A percentile compares a stretch with the other conserved stretches of the same genome.
Evolutionary conservation across 352 stramenopile species (phyloP).

Genomic region (Globisporangium nagaii): DNA sequence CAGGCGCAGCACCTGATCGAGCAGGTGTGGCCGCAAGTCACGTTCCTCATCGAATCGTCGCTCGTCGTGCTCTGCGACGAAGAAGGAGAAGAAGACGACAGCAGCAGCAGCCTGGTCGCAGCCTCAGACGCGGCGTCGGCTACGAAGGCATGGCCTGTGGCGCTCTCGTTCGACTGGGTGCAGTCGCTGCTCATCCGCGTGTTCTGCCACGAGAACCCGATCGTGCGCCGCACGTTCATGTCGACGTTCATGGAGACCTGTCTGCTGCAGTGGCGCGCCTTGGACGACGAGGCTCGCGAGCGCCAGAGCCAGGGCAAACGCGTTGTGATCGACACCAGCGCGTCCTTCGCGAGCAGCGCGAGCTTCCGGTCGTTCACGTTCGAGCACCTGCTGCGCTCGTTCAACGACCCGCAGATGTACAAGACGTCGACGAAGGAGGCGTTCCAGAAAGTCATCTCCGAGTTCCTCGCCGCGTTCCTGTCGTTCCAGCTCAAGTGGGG

Average conservation of each 20-base stretch:
- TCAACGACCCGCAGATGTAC: slow-evolving; percentile 74
- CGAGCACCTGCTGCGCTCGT: slow-evolving; percentile 34
- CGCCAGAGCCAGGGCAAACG: background rate
- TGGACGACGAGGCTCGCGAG: background rate
- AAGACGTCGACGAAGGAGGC: slow-evolving; percentile 42
- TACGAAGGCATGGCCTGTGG: slow-evolving; percentile 59
- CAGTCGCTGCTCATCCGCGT: slow-evolving; percentile 63
- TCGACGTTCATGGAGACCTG: slow-evolving; percentile 58
- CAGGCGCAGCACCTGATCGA: slow-evolving; percentile 80
- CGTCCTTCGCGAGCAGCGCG: slow-evolving; percentile 33
- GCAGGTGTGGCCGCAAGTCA: slow-evolving; percentile 78
- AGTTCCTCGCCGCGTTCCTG: slow-evolving; percentile 36
- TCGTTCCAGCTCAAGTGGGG: slow-evolving; percentile 18
- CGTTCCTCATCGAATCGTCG: slow-evolving; percentile 33
- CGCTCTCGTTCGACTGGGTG: slow-evolving; percentile 72
- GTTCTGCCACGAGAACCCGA: slow-evolving; percentile 72
- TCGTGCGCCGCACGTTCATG: slow-evolving; percentile 70
- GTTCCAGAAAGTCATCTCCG: slow-evolving; percentile 27
- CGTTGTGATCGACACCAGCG: slow-evolving; percentile 8
- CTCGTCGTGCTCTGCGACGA: slow-evolving; percentile 18
- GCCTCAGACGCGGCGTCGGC: background rate
- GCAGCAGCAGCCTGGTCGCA: background rate
- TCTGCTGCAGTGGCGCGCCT: slow-evolving; percentile 16
- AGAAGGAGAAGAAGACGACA: background rate
- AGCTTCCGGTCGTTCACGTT: slow-evolving; percentile 59